Conservation (phyloP, 108 stramenopile genomes). For the Aurantiochytrium sp. region DNA sequence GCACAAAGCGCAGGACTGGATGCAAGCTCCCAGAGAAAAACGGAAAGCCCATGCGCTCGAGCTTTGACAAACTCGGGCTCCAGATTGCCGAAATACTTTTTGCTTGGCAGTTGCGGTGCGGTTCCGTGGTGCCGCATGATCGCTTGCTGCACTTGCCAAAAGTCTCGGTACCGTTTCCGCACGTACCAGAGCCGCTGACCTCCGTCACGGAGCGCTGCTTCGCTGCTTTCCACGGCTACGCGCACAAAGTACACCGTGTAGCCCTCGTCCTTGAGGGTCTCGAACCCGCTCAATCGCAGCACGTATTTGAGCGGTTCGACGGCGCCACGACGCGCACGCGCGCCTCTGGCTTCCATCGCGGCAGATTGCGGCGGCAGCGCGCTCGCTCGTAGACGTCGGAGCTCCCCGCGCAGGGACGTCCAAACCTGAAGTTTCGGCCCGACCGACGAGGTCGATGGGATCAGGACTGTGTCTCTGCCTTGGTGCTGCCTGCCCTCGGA, state of each 20-base stretch:
- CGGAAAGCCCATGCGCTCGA: background rate
- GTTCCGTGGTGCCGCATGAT: background rate
- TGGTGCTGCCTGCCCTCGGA: no score
- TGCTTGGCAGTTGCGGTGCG: background rate
- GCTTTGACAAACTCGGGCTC: background rate
- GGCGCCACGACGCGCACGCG: background rate
- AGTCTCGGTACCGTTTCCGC: background rate
- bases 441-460: no score
- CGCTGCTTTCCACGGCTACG: conserved; percentile 7
- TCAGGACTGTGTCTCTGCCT: no score
- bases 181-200: background rate
- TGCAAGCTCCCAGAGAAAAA: background rate
- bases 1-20: background rate
- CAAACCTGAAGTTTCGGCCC: no score
- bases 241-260: conserved; percentile 13
- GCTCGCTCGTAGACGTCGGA: no score
- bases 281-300: background rate
- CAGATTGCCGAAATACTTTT: background rate
- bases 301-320: background rate
- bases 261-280: background rate
- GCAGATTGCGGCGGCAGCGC: no score
- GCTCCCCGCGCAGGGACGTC: no score
- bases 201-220: background rate
- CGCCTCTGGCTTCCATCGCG: no score
- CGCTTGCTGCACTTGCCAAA: background rate